Percentiles rank a stretch among this genome's conserved stretches.
phyloP scores from a whole-genome alignment of 768 basidiomycete genomes.

The Coprinopsis marcescibilis region DNA sequence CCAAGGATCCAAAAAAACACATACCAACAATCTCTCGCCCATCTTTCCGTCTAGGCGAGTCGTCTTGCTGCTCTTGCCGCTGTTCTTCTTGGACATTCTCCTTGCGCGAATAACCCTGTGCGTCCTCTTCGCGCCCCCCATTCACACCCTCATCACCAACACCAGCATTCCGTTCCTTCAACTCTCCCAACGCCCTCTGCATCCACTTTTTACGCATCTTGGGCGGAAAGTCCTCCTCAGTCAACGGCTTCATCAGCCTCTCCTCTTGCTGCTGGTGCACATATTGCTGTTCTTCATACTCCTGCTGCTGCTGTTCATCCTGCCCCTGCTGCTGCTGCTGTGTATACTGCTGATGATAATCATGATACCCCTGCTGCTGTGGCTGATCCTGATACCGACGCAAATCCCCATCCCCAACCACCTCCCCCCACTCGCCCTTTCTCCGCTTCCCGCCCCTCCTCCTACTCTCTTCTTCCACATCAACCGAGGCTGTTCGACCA shows the following conservation, averaged over 20 bases:
- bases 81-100: too few species aligned
- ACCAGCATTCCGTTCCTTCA: too few species aligned
- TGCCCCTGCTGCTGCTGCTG: not conserved
- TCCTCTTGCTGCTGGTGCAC: not conserved
- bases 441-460: constrained; percentile 3
- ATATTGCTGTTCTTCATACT: not conserved
- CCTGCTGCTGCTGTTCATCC: not conserved
- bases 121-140: not conserved
- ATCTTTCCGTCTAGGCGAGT: too few species aligned
- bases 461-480: not conserved
- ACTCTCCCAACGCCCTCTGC: constrained; percentile 13
- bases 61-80: too few species aligned
- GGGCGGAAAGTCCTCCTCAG: constrained; percentile 47
- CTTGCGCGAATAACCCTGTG: too few species aligned
- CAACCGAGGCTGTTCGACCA: not conserved
- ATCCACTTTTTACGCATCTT: constrained; percentile 57
- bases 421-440: constrained; percentile 17
- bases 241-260: not conserved
- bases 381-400: constrained; percentile 1
- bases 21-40: too few species aligned
- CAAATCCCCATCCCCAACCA: constrained; percentile 11
- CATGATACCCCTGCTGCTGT: not conserved
- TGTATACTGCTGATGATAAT: not conserved
- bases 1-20: too few species aligned
- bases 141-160: constrained; percentile 1